Percentiles rank a stretch among this genome's conserved stretches.
Conservation (phyloP, 2,329 filamentous ascomycete species). For the Cercospora janseana region DNA sequence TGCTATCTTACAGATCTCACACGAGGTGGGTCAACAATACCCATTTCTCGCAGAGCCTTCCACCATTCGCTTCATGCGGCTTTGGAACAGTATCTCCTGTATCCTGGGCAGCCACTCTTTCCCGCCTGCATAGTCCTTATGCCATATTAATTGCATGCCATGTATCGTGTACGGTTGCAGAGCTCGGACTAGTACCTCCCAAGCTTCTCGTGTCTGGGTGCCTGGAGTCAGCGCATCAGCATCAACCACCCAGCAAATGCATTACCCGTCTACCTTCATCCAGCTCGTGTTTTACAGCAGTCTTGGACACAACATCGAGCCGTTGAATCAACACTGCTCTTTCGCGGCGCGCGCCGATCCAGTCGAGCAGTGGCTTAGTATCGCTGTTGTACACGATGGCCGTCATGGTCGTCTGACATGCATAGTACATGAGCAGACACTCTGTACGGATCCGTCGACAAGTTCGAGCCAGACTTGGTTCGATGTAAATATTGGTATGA, state of each 20-base stretch:
- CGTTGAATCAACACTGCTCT: not conserved
- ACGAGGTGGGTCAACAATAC: not conserved
- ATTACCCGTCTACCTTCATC: conserved; percentile 1
- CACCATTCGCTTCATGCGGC: conserved; percentile 2
- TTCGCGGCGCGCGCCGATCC: not conserved
- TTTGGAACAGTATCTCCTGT: conserved; percentile 1
- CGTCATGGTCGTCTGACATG: not conserved
- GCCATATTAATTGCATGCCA: not conserved
- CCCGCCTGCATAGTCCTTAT: not conserved
- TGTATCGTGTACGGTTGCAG: not conserved
- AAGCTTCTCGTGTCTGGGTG: not conserved
- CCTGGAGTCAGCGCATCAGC: not conserved
- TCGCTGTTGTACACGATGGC: not conserved
- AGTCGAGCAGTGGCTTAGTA: not conserved
- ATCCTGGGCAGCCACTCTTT: not conserved
- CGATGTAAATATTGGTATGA: not conserved
- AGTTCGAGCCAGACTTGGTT: not conserved
- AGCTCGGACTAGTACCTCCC: not conserved
- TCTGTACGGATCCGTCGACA: conserved; percentile 1
- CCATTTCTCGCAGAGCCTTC: not conserved
- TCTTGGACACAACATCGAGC: not conserved
- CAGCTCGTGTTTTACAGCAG: not conserved
- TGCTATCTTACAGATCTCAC: not conserved
- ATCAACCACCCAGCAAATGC: not conserved
- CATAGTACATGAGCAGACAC: not conserved